Evolutionary conservation across 345 rosid genomes (phyloP), one percentile per base, ranked within the genome.

Genomic region (Barbarea vulgaris): DNA sequence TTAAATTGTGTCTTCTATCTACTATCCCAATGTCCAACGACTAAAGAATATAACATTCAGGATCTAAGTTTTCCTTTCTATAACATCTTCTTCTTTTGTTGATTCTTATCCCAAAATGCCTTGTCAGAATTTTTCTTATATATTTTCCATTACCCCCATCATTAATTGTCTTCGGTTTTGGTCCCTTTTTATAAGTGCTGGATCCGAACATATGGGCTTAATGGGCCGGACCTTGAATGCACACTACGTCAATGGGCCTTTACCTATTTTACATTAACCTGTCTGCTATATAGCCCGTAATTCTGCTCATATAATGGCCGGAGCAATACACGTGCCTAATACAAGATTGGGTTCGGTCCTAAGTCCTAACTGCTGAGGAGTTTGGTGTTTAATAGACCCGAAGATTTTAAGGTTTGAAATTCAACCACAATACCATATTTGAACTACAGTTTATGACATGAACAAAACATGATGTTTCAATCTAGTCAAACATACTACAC

Each of bases 311-410:
- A 61, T 10, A 64, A 28, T 46, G 55, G 55, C 41, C 55, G 41
- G 28, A 64, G 19, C 71, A 34, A 24, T 4, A 50, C 70, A 66
- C 71, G 60, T 67, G 60, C 60, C 22, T 51, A 5, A 50, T 19
- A 12, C 19, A 48, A 21, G 34, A 67, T 30, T 70, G 15, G 46
- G 55, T 30, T 70, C 65, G 7, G 33, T 57, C 60, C 39, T 48
- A 73, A 28, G 33, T 57, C 60, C 39, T 48, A 73, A 28, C 77
- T 30, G 54, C 17, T 3, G 41, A 39, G 33, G 12, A 53, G 46
- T 52, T 63, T 14, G 63, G 54, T 63, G 4, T 37, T 50, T 72
- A 47, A 13, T 39, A 39, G 19, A 22, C 2, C 4, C 5, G 6
- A 12, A 56, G 11, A 19, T 5, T 31, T 39, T 6, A 13, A 39